phyloP scores from a whole-genome alignment of 345 rosid genomes.

The Xanthoceras sorbifolium region DNA sequence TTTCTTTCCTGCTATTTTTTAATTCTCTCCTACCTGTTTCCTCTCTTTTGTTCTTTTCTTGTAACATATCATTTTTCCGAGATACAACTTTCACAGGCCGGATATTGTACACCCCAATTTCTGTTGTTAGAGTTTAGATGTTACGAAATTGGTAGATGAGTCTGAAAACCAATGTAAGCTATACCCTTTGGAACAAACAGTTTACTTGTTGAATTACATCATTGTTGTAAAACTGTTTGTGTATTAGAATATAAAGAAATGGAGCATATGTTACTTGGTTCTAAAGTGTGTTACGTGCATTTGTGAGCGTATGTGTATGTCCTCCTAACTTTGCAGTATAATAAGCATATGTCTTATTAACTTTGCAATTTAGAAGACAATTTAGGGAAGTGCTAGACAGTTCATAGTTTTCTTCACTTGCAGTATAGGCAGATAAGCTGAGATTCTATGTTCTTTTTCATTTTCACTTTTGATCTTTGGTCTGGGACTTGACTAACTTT shows the following conservation, averaged over 20 bases:
- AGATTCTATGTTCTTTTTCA: neutral
- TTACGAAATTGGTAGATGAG: neutral
- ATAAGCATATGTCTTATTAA: neutral
- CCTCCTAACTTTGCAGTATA: neutral
- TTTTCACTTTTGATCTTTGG: neutral
- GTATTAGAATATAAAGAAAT: neutral
- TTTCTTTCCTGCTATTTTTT: neutral
- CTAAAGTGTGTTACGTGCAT: neutral
- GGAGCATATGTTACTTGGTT: neutral
- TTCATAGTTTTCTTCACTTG: neutral
- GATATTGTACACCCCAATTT: neutral
- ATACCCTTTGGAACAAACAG: neutral
- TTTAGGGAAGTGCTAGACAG: neutral
- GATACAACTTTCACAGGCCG: neutral
- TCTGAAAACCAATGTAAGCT: conserved; percentile 17
- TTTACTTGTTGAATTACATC: neutral
- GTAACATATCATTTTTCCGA: conserved; percentile 2
- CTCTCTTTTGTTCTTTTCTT: neutral
- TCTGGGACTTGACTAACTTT: too few species aligned
- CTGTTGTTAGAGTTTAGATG: neutral
- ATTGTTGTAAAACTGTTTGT: neutral
- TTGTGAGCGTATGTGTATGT: neutral
- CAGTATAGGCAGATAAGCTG: neutral
- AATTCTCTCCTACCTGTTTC: neutral
- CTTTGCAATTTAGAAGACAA: neutral